Percentiles rank a stretch among this genome's conserved stretches.
Evolutionary conservation across 441 rosid genomes (phyloP).

Genomic region (Eruca vesicaria): DNA sequence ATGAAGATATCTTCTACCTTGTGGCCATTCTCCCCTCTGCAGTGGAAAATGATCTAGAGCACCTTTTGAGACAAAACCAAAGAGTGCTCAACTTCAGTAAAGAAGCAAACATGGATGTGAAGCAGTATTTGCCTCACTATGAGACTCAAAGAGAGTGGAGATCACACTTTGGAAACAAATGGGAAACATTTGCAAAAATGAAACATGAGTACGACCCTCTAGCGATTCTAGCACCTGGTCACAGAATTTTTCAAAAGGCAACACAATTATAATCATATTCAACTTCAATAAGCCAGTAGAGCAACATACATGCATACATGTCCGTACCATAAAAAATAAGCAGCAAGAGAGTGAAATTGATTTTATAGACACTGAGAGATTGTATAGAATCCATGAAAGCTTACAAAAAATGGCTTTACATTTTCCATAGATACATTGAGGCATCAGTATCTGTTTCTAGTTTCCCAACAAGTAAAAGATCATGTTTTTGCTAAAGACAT

Average conservation of each 20-base stretch:
- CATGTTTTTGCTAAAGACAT: not conserved
- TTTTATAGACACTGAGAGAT: conserved; percentile 2
- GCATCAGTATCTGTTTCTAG: no score
- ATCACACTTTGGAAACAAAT: conserved; percentile 63
- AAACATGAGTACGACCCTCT: conserved; percentile 75
- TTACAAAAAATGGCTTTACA: not conserved
- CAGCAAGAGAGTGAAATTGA: conserved; percentile 18
- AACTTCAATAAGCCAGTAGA: conserved; percentile 20
- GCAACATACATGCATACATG: conserved; percentile 4
- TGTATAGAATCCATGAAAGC: conserved; percentile 12
- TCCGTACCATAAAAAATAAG: conserved; percentile 17
- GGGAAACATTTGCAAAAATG: conserved; percentile 64
- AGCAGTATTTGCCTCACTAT: conserved; percentile 77
- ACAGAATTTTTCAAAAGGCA: conserved; percentile 59
- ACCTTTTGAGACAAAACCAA: conserved; percentile 54
- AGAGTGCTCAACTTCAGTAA: conserved; percentile 55
- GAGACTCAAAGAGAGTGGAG: conserved; percentile 68
- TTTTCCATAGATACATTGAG: not conserved
- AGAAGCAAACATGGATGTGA: conserved; percentile 41
- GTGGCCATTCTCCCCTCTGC: conserved; percentile 78
- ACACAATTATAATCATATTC: conserved; percentile 26
- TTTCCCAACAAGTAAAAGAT: not conserved
- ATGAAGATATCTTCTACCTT: conserved; percentile 71
- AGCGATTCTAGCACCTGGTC: conserved; percentile 85
- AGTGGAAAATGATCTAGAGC: conserved; percentile 56